Conservation (phyloP, 306 rosid genomes). For the Mimosa pudica region DNA sequence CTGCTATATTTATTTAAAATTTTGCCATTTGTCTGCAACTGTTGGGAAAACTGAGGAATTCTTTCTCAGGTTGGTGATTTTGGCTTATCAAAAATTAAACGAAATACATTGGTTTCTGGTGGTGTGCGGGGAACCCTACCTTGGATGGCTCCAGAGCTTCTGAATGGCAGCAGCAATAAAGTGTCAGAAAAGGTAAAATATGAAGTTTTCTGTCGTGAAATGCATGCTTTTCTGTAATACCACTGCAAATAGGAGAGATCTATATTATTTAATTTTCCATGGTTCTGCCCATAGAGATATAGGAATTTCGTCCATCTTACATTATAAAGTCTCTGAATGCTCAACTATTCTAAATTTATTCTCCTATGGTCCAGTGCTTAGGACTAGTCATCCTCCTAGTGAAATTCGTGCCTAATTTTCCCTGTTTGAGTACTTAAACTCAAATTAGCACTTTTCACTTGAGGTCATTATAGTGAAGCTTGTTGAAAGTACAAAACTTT, state of each 20-base stretch:
- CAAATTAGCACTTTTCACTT: neutral
- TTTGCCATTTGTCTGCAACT: neutral
- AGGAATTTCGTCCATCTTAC: slow-evolving; percentile 12
- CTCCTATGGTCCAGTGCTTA: neutral
- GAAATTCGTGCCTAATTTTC: slow-evolving; percentile 13
- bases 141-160: slow-evolving; percentile 95
- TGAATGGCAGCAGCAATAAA: slow-evolving; percentile 83
- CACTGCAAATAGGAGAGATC: neutral
- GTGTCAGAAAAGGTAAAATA: slow-evolving; percentile 83
- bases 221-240: slow-evolving; percentile 17
- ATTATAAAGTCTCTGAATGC: slow-evolving; percentile 4
- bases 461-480: neutral
- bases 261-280: neutral
- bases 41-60: slow-evolving; percentile 25
- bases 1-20: slow-evolving; percentile 10
- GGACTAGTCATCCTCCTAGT: slow-evolving; percentile 10
- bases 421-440: slow-evolving; percentile 12
- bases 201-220: slow-evolving; percentile 12
- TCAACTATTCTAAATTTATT: slow-evolving; percentile 11
- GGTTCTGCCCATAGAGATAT: slow-evolving; percentile 22
- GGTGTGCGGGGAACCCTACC: slow-evolving; percentile 93
- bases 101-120: slow-evolving; percentile 86
- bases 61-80: slow-evolving; percentile 78
- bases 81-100: slow-evolving; percentile 88
- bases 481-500: neutral